Percentiles rank a stretch among this genome's conserved stretches.
phyloP scores from a whole-genome alignment of 352 stramenopile species.

The Phytophthora hybrid region DNA sequence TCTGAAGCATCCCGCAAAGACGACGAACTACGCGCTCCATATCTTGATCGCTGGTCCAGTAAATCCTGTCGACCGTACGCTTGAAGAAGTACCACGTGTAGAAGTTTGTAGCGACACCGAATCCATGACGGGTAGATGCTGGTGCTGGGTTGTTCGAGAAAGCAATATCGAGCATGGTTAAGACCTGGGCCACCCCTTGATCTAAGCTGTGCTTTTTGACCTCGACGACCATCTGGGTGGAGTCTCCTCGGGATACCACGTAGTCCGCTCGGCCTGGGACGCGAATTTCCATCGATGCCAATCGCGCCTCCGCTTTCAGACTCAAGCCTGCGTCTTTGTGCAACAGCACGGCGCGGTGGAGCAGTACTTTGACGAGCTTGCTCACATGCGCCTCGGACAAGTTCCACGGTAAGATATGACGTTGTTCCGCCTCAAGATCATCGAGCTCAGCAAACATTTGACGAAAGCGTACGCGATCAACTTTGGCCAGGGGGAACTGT shows the following conservation, averaged over 20 bases:
- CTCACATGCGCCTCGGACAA: not conserved
- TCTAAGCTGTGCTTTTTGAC: not conserved
- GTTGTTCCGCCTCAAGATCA: not conserved
- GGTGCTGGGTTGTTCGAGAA: not conserved
- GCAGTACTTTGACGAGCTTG: not conserved
- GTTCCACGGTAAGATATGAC: not conserved
- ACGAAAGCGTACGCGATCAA: not conserved
- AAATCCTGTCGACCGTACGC: not conserved
- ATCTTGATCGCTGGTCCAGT: not conserved
- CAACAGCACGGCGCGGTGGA: not conserved
- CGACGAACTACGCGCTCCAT: not conserved
- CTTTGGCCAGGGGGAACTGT: not conserved
- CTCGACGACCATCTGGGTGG: not conserved
- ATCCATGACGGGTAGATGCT: not conserved
- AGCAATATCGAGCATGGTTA: not conserved
- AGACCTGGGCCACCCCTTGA: not conserved
- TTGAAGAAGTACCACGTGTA: not conserved
- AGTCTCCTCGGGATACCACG: not conserved
- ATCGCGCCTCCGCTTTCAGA: not conserved
- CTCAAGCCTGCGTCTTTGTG: not conserved
- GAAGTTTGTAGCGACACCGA: not conserved
- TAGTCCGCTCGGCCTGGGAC: not conserved
- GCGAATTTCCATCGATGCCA: not conserved
- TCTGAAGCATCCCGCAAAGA: not conserved
- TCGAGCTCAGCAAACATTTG: not conserved